Conservation (phyloP, 164 flowering plant species). For the Magnolia sinica region DNA sequence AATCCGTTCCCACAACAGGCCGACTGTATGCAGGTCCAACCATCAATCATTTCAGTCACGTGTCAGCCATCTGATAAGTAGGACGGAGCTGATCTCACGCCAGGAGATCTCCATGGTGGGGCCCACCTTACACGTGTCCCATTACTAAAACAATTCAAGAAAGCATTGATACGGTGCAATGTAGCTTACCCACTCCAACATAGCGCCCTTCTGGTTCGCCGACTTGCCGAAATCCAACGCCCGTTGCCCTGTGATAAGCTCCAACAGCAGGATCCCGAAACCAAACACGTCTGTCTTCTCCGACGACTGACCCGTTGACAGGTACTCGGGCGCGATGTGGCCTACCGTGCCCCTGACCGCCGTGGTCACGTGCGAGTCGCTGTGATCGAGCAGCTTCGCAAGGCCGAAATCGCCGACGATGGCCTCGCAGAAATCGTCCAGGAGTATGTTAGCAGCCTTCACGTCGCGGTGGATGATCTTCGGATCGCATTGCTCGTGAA, state of each 20-base stretch:
- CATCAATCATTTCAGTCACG: no score
- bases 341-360: conserved; percentile 95
- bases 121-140: no score
- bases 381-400: conserved; percentile 89
- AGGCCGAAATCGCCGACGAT: conserved; percentile 96
- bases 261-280: conserved; percentile 80
- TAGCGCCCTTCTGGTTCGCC: conserved; percentile 76
- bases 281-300: conserved; percentile 95
- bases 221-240: conserved; percentile 87
- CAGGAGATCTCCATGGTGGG: no score
- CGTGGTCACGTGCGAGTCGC: conserved; percentile 89
- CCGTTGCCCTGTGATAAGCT: conserved; percentile 85
- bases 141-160: no score
- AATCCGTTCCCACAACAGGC: no score
- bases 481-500: conserved; percentile 96
- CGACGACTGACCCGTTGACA: conserved; percentile 92
- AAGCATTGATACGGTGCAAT: no score
- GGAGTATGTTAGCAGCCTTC: conserved; percentile 87
- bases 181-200: conserved; percentile 81
- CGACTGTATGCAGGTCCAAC: no score
- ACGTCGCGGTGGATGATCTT: conserved; percentile 93
- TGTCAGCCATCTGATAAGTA: no score
- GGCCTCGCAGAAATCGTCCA: conserved; percentile 80
- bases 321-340: conserved; percentile 92
- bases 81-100: no score